Evolutionary conservation across 2,329 filamentous ascomycete genomes (phyloP).

Genomic region (Hawksworthiomyces lignivorus): DNA sequence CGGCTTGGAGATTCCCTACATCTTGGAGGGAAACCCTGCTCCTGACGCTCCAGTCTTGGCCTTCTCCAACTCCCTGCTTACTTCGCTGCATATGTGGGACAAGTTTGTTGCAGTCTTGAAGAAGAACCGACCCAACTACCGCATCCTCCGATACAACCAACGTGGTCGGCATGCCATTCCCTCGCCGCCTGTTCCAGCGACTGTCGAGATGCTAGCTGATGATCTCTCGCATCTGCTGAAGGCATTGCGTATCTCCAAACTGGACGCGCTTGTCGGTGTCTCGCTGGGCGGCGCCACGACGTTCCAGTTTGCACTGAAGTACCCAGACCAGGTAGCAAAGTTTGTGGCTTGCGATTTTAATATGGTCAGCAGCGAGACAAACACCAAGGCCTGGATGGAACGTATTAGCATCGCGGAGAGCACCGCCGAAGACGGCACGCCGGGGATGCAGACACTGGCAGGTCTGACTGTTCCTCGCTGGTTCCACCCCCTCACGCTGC

Average conservation of each 20-base stretch:
- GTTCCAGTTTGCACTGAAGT: constrained; percentile 61
- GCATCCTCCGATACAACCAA: constrained; percentile 68
- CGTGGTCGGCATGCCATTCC: constrained; percentile 56
- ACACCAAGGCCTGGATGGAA: constrained; percentile 72
- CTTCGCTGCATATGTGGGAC: constrained; percentile 75
- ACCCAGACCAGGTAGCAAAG: constrained; percentile 49
- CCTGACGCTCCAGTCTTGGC: constrained; percentile 64
- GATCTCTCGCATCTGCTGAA: constrained; percentile 62
- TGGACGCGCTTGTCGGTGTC: constrained; percentile 65
- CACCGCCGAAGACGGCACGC: constrained; percentile 37
- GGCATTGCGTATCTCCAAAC: constrained; percentile 59
- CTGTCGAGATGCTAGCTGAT: constrained; percentile 56
- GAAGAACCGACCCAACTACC: constrained; percentile 52
- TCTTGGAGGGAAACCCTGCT: constrained; percentile 63
- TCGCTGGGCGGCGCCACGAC: constrained; percentile 75
- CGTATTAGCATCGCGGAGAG: constrained; percentile 61
- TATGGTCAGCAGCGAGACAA: constrained; percentile 60
- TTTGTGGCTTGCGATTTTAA: constrained; percentile 79
- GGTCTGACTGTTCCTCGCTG: constrained; percentile 65
- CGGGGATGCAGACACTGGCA: constrained; percentile 59
- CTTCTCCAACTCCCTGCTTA: constrained; percentile 74
- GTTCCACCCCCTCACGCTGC: constrained; percentile 57
- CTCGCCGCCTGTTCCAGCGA: constrained; percentile 42
- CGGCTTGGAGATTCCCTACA: constrained; percentile 61
- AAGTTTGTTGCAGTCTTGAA: constrained; percentile 58